Conservation (phyloP, 139 green algal species). For the Chlorella sp. region DNA sequence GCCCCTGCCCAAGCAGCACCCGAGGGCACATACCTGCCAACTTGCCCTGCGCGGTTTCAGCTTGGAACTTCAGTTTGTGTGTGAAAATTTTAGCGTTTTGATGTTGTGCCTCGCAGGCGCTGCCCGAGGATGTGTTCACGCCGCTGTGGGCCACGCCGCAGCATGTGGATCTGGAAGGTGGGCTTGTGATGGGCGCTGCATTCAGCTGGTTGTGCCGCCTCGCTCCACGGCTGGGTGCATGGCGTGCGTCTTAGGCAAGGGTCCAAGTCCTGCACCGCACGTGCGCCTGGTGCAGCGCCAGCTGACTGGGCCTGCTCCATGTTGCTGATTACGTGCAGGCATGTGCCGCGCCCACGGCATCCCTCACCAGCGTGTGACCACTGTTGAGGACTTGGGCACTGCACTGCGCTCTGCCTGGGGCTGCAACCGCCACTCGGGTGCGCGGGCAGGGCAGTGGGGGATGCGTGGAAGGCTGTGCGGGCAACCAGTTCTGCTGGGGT, state of each 20-base stretch:
- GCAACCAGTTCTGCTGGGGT: too few species aligned
- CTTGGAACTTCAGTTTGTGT: too few species aligned
- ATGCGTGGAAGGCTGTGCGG: neutral
- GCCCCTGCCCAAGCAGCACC: too few species aligned
- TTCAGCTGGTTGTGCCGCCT: neutral
- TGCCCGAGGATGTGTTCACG: conserved; percentile 79
- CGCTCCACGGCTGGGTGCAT: neutral
- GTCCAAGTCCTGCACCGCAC: neutral
- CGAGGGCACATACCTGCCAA: too few species aligned
- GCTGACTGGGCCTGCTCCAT: neutral
- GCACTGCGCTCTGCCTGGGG: conserved; percentile 81
- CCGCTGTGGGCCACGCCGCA: conserved; percentile 93
- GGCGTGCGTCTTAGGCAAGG: neutral
- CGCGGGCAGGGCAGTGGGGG: neutral
- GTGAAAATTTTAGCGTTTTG: too few species aligned
- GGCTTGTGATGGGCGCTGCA: neutral
- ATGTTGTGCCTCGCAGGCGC: neutral
- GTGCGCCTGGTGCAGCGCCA: neutral
- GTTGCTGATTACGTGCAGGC: conserved; percentile 38
- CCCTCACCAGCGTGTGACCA: conserved; percentile 73
- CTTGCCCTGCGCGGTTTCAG: too few species aligned
- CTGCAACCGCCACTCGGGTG: conserved; percentile 74
- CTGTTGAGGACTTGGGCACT: conserved; percentile 53
- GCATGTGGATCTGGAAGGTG: conserved; percentile 82
- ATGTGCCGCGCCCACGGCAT: conserved; percentile 85